Conservation (phyloP, 345 rosid genomes). For the Eutrema yunnanense region DNA sequence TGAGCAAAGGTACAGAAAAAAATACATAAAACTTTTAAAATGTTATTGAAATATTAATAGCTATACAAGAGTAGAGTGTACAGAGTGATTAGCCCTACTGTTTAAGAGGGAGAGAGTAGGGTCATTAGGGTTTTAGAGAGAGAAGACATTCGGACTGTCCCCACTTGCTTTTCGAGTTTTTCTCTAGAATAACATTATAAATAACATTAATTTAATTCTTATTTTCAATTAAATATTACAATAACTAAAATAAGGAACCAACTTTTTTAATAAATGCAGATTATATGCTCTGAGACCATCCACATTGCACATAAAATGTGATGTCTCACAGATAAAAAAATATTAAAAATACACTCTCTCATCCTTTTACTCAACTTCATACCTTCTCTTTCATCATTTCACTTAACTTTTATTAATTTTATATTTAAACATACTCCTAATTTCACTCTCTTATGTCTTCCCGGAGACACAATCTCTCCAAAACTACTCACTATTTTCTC, state of each 20-base stretch:
- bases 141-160: slow-evolving; percentile 45
- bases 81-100: slow-evolving; percentile 24
- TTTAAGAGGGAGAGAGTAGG: slow-evolving; percentile 30
- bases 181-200: slow-evolving; percentile 1
- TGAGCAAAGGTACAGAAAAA: background rate
- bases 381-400: no score
- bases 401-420: no score
- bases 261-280: slow-evolving; percentile 25
- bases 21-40: background rate
- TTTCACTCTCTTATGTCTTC: no score
- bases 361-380: no score
- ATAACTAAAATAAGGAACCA: slow-evolving; percentile 2
- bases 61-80: slow-evolving; percentile 5
- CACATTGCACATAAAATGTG: no score
- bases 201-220: background rate
- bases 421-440: no score
- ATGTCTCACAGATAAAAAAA: no score
- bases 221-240: background rate
- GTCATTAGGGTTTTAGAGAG: slow-evolving; percentile 30
- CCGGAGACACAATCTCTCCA: no score
- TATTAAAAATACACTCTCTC: no score
- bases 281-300: slow-evolving; percentile 36
- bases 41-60: background rate
- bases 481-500: no score
- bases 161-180: slow-evolving; percentile 27